A percentile compares a stretch with the other conserved stretches of the same genome.
Evolutionary conservation across 1,139 yeast genomes (phyloP).

Genomic region (Saccharomyces hybrid): DNA sequence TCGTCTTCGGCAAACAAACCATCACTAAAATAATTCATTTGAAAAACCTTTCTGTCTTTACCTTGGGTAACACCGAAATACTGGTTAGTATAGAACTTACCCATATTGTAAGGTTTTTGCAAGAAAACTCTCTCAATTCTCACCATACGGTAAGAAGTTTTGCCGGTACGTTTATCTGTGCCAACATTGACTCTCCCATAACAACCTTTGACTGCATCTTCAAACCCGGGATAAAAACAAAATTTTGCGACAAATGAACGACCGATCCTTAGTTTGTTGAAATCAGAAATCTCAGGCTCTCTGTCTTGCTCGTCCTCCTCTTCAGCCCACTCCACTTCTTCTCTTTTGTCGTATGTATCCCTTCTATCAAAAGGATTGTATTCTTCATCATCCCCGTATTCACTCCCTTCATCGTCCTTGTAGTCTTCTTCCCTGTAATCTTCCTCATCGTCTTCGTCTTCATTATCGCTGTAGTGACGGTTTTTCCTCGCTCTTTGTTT

Average conservation of each 20-base stretch:
- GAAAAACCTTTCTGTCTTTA: constrained; percentile 54
- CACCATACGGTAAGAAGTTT: constrained; percentile 76
- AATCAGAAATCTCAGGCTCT: constrained; percentile 44
- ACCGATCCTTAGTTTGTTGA: constrained; percentile 68
- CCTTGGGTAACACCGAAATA: constrained; percentile 52
- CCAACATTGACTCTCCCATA: constrained; percentile 82
- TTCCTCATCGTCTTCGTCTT: constrained; percentile 33
- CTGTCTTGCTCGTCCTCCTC: constrained; percentile 39
- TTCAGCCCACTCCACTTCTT: constrained; percentile 35
- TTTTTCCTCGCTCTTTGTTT: constrained; percentile 72
- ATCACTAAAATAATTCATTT: constrained; percentile 75
- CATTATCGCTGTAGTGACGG: constrained; percentile 33
- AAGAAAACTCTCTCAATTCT: constrained; percentile 59
- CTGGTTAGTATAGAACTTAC: constrained; percentile 49
- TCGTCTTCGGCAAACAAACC: constrained; percentile 61
- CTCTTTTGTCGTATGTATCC: constrained; percentile 30
- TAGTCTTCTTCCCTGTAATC: constrained; percentile 33
- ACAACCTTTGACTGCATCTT: constrained; percentile 59
- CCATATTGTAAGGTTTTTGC: constrained; percentile 52
- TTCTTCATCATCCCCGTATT: constrained; percentile 36
- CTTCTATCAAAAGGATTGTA: constrained; percentile 33
- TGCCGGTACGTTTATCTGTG: constrained; percentile 50
- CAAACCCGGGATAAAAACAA: constrained; percentile 78
- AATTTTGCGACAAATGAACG: constrained; percentile 66
- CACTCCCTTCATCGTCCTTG: constrained; percentile 19